These are phyloP conservation scores for Phaseolus lunatus DNA, from an alignment of 306 rosid genomes.

Conservation along the genomic window DNA sequence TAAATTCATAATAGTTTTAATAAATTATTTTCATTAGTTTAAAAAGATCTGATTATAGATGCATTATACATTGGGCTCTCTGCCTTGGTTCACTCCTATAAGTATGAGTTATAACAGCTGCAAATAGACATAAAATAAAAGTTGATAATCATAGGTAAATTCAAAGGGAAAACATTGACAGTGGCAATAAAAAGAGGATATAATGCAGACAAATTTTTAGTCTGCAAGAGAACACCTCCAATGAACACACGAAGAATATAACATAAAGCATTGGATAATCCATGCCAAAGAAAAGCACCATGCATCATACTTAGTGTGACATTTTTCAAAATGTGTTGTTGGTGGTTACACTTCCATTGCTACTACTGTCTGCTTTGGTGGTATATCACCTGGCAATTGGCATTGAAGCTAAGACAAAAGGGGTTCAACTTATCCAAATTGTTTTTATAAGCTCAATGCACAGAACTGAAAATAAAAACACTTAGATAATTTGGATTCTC, in stretches of 20 bases:
- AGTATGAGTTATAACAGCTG: neutral
- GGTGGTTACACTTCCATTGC: neutral
- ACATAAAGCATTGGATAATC: neutral
- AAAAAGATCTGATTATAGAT: neutral
- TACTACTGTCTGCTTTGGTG: neutral
- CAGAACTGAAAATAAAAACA: neutral
- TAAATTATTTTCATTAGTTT: neutral
- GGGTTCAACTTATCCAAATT: neutral
- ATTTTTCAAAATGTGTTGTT: neutral
- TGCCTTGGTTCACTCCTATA: neutral
- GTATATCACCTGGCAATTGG: neutral
- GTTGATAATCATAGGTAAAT: neutral
- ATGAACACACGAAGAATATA: neutral
- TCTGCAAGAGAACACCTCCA: neutral
- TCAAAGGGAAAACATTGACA: neutral
- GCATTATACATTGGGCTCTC: neutral
- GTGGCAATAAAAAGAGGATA: neutral
- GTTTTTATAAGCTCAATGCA: neutral
- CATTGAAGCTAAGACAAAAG: neutral
- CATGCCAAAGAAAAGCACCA: neutral
- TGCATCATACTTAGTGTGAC: neutral
- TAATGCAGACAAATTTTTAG: neutral
- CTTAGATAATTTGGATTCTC: neutral
- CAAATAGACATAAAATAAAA: constrained; percentile 4
- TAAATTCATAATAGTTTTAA: neutral